Evolutionary conservation across 2,329 filamentous ascomycete genomes (phyloP).

Genomic region (Colletotrichum magnum): DNA sequence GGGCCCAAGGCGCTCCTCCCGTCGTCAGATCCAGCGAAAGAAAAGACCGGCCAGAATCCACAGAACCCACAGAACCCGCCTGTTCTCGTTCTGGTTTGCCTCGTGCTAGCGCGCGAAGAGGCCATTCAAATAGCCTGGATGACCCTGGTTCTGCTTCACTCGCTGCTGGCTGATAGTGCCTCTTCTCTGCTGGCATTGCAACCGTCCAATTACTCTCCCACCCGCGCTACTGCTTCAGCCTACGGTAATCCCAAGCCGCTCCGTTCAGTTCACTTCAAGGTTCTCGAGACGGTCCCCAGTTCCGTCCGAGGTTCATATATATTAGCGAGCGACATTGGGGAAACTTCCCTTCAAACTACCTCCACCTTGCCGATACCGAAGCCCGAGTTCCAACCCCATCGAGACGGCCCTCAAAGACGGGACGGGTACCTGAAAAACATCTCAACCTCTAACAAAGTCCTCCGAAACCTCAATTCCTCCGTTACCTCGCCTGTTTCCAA

Average conservation of each 20-base stretch:
- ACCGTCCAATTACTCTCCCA: slow-evolving; percentile 35
- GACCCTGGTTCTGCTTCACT: slow-evolving; percentile 26
- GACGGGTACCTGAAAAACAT: slow-evolving; percentile 32
- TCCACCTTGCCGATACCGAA: slow-evolving; percentile 1
- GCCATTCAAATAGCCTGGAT: slow-evolving; percentile 34
- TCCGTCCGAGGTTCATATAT: slow-evolving; percentile 40
- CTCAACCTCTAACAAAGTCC: slow-evolving; percentile 36
- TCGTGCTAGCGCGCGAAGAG: slow-evolving; percentile 18
- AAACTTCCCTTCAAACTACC: slow-evolving; percentile 20
- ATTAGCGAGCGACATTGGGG: slow-evolving; percentile 31
- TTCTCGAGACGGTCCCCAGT: slow-evolving; percentile 34
- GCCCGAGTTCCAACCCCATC: slow-evolving; percentile 13
- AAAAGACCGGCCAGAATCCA: slow-evolving; percentile 26
- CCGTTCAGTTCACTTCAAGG: slow-evolving; percentile 27
- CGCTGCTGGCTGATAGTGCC: slow-evolving; percentile 5
- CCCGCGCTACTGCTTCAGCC: slow-evolving; percentile 35
- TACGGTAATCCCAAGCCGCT: slow-evolving; percentile 16
- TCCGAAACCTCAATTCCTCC: slow-evolving; percentile 31
- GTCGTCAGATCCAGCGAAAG: slow-evolving; percentile 25
- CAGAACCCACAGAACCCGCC: slow-evolving; percentile 25
- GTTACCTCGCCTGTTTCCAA: slow-evolving; percentile 36
- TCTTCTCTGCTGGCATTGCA: slow-evolving; percentile 10
- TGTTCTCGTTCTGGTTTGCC: slow-evolving; percentile 33
- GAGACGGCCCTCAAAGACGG: slow-evolving; percentile 17
- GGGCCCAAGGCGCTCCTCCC: slow-evolving; percentile 30